These are phyloP conservation scores for Terana coerulea DNA, from an alignment of 768 basidiomycete genomes.

Conservation along the genomic window DNA sequence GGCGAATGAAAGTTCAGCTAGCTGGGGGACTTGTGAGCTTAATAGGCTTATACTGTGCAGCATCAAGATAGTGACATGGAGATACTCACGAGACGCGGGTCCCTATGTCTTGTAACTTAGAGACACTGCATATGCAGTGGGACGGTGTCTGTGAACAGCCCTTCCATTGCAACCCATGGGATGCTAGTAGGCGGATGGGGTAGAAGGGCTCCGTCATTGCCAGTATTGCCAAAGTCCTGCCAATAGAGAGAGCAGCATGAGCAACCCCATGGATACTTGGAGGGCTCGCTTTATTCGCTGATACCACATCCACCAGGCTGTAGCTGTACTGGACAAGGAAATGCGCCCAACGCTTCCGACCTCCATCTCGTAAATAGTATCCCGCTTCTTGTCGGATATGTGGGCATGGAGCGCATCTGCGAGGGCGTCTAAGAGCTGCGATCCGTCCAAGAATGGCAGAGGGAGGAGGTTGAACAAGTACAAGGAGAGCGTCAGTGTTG, in stretches of 20 bases:
- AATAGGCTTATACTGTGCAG: too few species aligned
- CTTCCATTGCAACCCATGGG: too few species aligned
- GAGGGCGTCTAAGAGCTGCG: slow-evolving; percentile 44
- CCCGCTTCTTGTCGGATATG: neutral
- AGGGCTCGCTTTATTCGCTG: neutral
- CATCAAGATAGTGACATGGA: too few species aligned
- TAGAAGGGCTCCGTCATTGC: too few species aligned
- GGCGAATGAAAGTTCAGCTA: too few species aligned
- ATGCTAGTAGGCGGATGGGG: too few species aligned
- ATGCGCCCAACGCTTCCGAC: neutral
- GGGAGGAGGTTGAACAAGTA: slow-evolving; percentile 84
- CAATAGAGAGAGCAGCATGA: neutral
- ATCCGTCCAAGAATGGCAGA: slow-evolving; percentile 67
- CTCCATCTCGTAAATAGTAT: neutral
- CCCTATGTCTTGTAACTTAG: too few species aligned
- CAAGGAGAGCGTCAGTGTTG: slow-evolving; percentile 68
- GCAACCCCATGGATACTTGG: neutral
- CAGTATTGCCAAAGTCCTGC: neutral
- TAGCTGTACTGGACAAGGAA: neutral
- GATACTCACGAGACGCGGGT: too few species aligned
- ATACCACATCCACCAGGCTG: neutral
- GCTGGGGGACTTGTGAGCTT: too few species aligned
- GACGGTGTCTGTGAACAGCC: too few species aligned
- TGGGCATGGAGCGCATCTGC: slow-evolving; percentile 13
- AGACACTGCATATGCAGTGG: too few species aligned